Evolutionary conservation across 352 stramenopile species (phyloP), one percentile per base, ranked within the genome.

Genomic region (Globisporangium splendens): DNA sequence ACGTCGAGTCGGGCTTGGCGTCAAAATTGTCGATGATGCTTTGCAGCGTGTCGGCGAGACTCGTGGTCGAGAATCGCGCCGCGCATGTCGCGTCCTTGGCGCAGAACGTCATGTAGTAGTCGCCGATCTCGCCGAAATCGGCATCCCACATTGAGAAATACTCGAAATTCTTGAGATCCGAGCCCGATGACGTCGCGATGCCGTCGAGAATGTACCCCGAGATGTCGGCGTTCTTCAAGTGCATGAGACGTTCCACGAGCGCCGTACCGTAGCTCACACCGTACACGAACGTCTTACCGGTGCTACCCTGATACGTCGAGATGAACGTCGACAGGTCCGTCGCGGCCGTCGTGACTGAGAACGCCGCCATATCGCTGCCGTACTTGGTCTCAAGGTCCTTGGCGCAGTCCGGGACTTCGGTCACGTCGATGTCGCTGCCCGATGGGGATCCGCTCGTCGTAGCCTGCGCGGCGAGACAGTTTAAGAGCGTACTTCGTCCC

Each of bases 231-330:
- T 70, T 67, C 15, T 67, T 62, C 8, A 88, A 50, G 49, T 86
- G 77, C 50, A 88, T 82, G 3, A 79, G 52, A 0, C 77, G 68
- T 46, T 86, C 73, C 7, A 75, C 68, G n/a, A 86, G 56, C 44
- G 68, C 81, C 28, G 77, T 75, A 21, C 77, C 77, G 61, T 88
- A 88, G 65, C 77, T 84, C 22, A 73, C 65, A 17, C 75, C 78
- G 51, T 74, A 74, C 7, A 74, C 44, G 38, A 60, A 52, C 42
- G 56, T 31, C 64, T 73, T n/a, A 54, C 24, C 24, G 5, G 62
- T 60, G 52, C 28, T 54, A 44, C 17, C 41, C 22, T 35, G 53
- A 20, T 64, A 62, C 47, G 43, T 62, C 3, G 54, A 55, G 22
- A 73, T 66, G 47, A 73, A 69, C 12, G 46, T 60, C 2, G 24